These are phyloP conservation scores for Lycium ferocissimum DNA, from an alignment of 257 asterid genomes.

Conservation along the genomic window DNA sequence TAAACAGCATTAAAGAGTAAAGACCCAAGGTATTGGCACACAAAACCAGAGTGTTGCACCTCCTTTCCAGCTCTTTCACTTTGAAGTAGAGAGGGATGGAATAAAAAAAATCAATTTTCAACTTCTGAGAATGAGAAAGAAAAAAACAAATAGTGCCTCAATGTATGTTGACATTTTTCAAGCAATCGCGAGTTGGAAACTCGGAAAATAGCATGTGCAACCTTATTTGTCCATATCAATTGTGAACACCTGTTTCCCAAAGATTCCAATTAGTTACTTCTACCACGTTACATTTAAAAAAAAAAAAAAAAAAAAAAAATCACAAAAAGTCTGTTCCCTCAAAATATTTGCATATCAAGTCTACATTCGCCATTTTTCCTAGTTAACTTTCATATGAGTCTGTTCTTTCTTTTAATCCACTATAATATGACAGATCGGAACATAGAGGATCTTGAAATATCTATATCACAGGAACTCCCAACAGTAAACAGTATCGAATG, in stretches of 20 bases:
- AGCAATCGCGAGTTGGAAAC: background rate
- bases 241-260: background rate
- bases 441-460: background rate
- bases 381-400: background rate
- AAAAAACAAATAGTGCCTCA: background rate
- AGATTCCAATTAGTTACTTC: background rate
- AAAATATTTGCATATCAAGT: background rate
- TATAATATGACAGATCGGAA: background rate
- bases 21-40: background rate
- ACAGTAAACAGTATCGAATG: background rate
- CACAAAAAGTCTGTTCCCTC: background rate
- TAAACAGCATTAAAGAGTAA: background rate
- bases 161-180: background rate
- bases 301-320: background rate
- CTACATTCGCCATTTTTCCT: background rate
- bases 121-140: background rate
- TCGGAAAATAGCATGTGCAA: background rate
- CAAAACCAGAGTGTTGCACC: background rate
- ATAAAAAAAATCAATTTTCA: background rate
- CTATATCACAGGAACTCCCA: background rate
- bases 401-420: background rate
- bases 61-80: constrained; percentile 7
- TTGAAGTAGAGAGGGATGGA: background rate
- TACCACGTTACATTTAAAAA: background rate
- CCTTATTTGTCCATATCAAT: background rate